These are phyloP conservation scores for Dinochytrium kinnereticum DNA, from an alignment of 371 early-diverging fungal genomes.

Conservation along the genomic window DNA sequence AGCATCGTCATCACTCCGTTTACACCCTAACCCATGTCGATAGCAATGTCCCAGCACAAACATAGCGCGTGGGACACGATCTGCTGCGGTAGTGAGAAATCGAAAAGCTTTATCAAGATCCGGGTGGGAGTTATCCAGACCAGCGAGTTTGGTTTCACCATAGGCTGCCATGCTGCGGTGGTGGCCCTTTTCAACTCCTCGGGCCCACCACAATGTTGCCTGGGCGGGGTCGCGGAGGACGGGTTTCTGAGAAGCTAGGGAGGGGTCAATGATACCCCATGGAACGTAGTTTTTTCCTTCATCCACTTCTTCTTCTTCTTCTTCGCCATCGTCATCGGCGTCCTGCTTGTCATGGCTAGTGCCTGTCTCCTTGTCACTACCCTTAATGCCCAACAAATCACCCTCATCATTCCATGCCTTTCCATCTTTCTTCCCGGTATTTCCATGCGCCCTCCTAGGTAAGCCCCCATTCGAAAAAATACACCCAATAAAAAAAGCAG, in stretches of 20 bases:
- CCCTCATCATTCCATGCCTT: no score
- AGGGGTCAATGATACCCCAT: conserved; percentile 19
- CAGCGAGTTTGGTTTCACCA: conserved; percentile 7
- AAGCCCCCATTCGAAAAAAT: conserved; percentile 4
- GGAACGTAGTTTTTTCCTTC: background rate
- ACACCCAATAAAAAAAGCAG: conserved; percentile 8
- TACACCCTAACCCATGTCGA: background rate
- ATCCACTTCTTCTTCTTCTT: conserved; percentile 12
- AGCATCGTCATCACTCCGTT: background rate
- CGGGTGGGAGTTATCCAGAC: background rate
- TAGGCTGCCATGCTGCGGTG: conserved; percentile 2
- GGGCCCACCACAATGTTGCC: background rate
- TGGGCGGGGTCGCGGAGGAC: background rate
- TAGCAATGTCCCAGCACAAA: conserved; percentile 14
- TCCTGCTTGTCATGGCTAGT: no score
- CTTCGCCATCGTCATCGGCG: conserved; percentile 9
- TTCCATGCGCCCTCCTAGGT: background rate
- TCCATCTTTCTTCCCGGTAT: background rate
- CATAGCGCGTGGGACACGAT: background rate
- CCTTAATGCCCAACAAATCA: no score
- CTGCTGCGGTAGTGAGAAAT: background rate
- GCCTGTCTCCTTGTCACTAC: no score
- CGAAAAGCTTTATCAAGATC: background rate
- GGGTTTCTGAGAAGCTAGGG: background rate
- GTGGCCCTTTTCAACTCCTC: conserved; percentile 3